These are phyloP conservation scores for Cercospora sp. DNA, from an alignment of 2,329 filamentous ascomycete genomes.

Conservation along the genomic window DNA sequence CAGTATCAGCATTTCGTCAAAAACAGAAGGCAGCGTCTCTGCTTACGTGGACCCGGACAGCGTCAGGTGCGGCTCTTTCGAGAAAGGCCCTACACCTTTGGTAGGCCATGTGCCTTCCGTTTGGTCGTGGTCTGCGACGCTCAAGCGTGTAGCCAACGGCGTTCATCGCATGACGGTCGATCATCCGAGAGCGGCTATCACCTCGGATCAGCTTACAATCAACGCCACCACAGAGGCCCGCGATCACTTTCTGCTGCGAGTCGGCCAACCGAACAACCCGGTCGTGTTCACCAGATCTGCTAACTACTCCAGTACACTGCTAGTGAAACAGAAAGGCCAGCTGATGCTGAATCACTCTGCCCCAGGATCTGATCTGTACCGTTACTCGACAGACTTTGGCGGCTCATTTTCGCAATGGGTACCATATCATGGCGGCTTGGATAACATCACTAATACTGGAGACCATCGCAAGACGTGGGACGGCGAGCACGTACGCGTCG, in stretches of 20 bases:
- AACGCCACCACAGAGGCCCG: slow-evolving; percentile 48
- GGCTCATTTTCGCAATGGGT: slow-evolving; percentile 58
- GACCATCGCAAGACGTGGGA: slow-evolving; percentile 55
- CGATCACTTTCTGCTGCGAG: slow-evolving; percentile 61
- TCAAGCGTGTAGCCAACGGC: slow-evolving; percentile 59
- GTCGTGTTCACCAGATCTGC: slow-evolving; percentile 56
- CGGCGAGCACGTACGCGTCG: slow-evolving; percentile 60
- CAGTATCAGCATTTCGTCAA: slow-evolving; percentile 54
- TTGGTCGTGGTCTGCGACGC: slow-evolving; percentile 55
- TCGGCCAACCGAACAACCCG: slow-evolving; percentile 58
- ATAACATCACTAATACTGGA: slow-evolving; percentile 51
- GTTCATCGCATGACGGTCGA: slow-evolving; percentile 58
- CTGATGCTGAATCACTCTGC: slow-evolving; percentile 51
- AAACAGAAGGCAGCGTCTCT: slow-evolving; percentile 47
- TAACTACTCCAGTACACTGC: slow-evolving; percentile 54
- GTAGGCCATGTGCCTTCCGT: slow-evolving; percentile 52
- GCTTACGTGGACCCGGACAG: slow-evolving; percentile 48
- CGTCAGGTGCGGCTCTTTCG: slow-evolving; percentile 45
- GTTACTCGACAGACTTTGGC: slow-evolving; percentile 62
- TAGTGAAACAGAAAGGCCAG: slow-evolving; percentile 1
- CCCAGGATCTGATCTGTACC: slow-evolving; percentile 59
- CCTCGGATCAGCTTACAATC: slow-evolving; percentile 33
- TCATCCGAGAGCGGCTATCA: slow-evolving; percentile 50
- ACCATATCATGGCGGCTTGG: slow-evolving; percentile 52
- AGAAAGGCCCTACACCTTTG: not conserved